These are phyloP conservation scores for Penstemon newberryi DNA, from an alignment of 257 asterid species.

Conservation along the genomic window DNA sequence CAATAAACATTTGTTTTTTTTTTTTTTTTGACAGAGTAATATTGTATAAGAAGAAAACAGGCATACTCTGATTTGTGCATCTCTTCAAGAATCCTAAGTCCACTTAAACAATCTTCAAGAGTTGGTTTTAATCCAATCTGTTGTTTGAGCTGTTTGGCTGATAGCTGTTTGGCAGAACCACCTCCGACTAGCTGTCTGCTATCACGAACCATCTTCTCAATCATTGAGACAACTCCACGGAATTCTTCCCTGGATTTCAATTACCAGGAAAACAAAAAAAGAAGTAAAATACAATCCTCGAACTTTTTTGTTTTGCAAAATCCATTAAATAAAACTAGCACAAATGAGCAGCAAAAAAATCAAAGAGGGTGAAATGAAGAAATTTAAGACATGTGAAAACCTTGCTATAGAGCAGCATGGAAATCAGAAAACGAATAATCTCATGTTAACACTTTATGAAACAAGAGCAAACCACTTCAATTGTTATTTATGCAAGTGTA, in stretches of 20 bases:
- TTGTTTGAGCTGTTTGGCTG: constrained; percentile 60
- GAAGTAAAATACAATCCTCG: not conserved
- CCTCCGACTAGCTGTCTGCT: constrained; percentile 53
- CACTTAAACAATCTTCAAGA: constrained; percentile 64
- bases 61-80: constrained; percentile 84
- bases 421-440: constrained; percentile 3
- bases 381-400: no score
- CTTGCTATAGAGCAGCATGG: no score
- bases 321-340: no score
- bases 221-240: constrained; percentile 43
- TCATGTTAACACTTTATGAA: not conserved
- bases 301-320: not conserved
- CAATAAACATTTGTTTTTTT: not conserved
- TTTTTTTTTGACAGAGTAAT: not conserved
- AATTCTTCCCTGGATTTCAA: constrained; percentile 57
- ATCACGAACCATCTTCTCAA: constrained; percentile 68
- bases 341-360: not conserved
- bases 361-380: no score
- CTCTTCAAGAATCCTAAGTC: constrained; percentile 65
- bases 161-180: constrained; percentile 40
- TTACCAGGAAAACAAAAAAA: not conserved
- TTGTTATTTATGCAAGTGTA: not conserved
- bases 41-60: not conserved
- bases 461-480: not conserved
- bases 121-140: constrained; percentile 71